Conservation (phyloP, 495 filamentous ascomycete species). For the Neohortaea acidophila region DNA sequence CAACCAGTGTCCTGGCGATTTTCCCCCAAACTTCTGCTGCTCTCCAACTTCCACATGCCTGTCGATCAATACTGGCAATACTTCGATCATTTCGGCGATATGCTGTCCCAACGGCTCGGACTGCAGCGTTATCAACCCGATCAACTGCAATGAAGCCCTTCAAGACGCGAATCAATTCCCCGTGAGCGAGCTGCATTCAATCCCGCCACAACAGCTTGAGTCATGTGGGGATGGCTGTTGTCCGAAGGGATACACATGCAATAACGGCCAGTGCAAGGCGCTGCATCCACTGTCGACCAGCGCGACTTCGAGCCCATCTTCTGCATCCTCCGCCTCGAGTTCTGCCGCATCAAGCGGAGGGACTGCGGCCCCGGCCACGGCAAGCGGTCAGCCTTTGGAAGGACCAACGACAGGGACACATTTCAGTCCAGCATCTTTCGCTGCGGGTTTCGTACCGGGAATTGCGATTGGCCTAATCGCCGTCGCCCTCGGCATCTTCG, state of each 20-base stretch:
- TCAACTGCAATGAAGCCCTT: slow-evolving; percentile 51
- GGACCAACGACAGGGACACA: slow-evolving; percentile 16
- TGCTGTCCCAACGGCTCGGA: slow-evolving; percentile 55
- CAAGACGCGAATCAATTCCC: slow-evolving; percentile 51
- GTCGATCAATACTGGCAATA: slow-evolving; percentile 39
- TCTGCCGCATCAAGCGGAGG: background rate
- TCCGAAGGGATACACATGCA: slow-evolving; percentile 66
- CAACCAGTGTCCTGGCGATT: slow-evolving; percentile 35
- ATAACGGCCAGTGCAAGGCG: slow-evolving; percentile 28
- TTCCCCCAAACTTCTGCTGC: slow-evolving; percentile 69
- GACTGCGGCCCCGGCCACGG: no score
- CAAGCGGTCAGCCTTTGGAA: background rate
- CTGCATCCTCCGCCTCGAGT: background rate
- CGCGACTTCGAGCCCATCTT: slow-evolving; percentile 1
- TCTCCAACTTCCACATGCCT: slow-evolving; percentile 44
- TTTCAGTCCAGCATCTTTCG: slow-evolving; percentile 39
- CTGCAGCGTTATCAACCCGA: slow-evolving; percentile 52
- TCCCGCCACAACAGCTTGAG: slow-evolving; percentile 6
- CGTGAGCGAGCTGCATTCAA: slow-evolving; percentile 44
- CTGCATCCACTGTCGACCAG: slow-evolving; percentile 9
- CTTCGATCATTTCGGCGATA: slow-evolving; percentile 44
- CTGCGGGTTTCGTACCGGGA: slow-evolving; percentile 51
- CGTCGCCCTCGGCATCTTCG: slow-evolving; percentile 29
- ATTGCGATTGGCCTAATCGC: slow-evolving; percentile 38
- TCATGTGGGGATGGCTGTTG: slow-evolving; percentile 40